phyloP scores from a whole-genome alignment of 179 eudicot genomes.

The Camellia oleifera region DNA sequence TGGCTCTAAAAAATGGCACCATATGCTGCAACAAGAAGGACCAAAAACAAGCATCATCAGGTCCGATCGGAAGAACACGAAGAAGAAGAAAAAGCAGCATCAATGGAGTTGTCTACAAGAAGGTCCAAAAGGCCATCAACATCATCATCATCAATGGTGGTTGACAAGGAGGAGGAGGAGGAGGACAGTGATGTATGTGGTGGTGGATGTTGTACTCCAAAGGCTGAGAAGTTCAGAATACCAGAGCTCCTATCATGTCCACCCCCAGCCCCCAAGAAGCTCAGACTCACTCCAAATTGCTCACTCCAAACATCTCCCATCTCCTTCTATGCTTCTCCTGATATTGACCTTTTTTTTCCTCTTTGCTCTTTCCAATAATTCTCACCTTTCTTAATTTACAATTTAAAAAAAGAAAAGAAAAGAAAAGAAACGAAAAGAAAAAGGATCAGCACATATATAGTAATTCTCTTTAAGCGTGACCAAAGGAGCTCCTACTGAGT shows the following conservation, averaged over 20 bases:
- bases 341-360: background rate
- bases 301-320: background rate
- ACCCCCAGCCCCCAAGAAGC: constrained; percentile 4
- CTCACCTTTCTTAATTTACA: background rate
- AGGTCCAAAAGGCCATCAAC: too few relatives aligned
- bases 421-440: too few relatives aligned
- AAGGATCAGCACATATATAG: background rate
- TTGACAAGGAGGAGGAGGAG: background rate
- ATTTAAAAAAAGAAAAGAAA: too few relatives aligned
- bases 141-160: background rate
- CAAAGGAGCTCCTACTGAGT: too few relatives aligned
- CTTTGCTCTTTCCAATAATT: background rate
- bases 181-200: background rate
- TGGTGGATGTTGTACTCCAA: background rate
- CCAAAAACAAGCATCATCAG: background rate
- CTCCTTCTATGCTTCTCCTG: constrained; percentile 1
- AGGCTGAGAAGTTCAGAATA: constrained; percentile 2
- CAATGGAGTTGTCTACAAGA: background rate
- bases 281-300: background rate
- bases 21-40: background rate
- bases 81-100: background rate
- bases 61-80: background rate
- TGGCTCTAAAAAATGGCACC: background rate
- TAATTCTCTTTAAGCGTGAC: too few relatives aligned
- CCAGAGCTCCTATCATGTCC: constrained; percentile 2